Base-by-base conservation (phyloP, 2,329 filamentous ascomycete genomes). In the Exophiala oligosperma region DNA sequence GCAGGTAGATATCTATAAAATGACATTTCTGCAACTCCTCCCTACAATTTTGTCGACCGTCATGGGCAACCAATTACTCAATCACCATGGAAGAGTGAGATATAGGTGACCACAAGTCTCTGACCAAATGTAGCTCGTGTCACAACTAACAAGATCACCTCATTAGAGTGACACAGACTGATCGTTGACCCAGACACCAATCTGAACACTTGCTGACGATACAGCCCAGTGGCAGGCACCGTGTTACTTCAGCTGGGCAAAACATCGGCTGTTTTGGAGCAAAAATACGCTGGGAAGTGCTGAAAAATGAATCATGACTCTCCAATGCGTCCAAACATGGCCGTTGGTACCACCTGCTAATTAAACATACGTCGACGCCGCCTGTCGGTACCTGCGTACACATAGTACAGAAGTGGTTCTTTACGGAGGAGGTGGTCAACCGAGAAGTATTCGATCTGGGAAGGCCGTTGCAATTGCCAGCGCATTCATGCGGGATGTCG, bases 401-500 rank as follows among this genome's bases (percentile, higher is more conserved):
- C 49, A 29, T 51, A 48, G 54, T 47, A 56, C 26, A 54, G 21
- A 49, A 43, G 50, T 49, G 48, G 40, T 47, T 62, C 50, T 35
- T 11, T 9, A 11, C 17, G 32, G 32, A 44, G 38, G 50, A 46
- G 24, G 21, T 46, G 48, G 53, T 62, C 43, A 50, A 48, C 26
- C 44, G 50, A 50, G 32, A 48, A 37, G 37, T 43, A 28, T 37
- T 28, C 37, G 24, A 44, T 46, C 56, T 53, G 21, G 32, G 52
- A 54, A 56, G 14, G 56, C 29, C 50, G 49, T 49, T 58, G 60
- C 60, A 59, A 14, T 49, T 61, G 61, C 61, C 61, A 63, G 41
- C 61, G 61, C 61, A 63, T 63, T 17, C 61, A 59, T 52, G 52
- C 57, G 58, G 47, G 55, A n/a, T 35, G n/a, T 49, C 53, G 58